Base-by-base conservation (phyloP, 108 stramenopile species). In the Pseudonitzschia pungens region DNA sequence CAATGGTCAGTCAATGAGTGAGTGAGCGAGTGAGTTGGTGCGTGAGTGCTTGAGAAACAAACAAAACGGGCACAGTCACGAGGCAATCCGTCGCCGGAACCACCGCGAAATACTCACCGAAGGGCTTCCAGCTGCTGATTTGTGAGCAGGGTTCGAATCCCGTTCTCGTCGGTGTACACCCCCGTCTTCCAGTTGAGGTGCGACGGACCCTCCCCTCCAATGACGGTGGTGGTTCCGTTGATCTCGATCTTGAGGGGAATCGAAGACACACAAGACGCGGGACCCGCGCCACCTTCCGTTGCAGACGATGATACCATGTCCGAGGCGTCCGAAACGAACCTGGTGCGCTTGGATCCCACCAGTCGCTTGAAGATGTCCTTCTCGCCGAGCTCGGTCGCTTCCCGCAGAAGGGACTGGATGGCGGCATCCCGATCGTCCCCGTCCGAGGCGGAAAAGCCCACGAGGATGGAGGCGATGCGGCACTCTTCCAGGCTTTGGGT, bases 181-280 rank as follows among this genome's bases (percentile, higher is more conserved):
- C 90, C 92, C 6, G 80, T 85, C 78, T 94, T 94, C 92, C 92
- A 94, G 76, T 94, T 91, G 60, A 94, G 87, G 40, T 89, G 89
- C 20, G 84, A 75, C 53, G 82, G 86, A 7, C 81, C 83, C 11
- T 62, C 60, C 11, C 83, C 45, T 60, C 89, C 89, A 42, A 89
- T 79, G 40, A 73, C 28, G 20, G 79, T 82, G 18, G 70, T 74
- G 33, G 80, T 62, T 2, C 91, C 89, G 57, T 87, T 83, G 65
- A 88, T 84, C 43, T 87, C 85, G 43, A 91, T 64, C 60, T 81
- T 82, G 79, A 92, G 77, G 29, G 0, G 67, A 18, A 50, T 2
- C 67, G 50, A 68, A 4, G 28, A 29, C 4, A 8, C 21, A 16
- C 9, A 18, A 14, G 65, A 26, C 0, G 65, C 31, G 10, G 50